Base-by-base conservation (phyloP, 2,329 filamentous ascomycete species). In the Penicillium sp. region DNA sequence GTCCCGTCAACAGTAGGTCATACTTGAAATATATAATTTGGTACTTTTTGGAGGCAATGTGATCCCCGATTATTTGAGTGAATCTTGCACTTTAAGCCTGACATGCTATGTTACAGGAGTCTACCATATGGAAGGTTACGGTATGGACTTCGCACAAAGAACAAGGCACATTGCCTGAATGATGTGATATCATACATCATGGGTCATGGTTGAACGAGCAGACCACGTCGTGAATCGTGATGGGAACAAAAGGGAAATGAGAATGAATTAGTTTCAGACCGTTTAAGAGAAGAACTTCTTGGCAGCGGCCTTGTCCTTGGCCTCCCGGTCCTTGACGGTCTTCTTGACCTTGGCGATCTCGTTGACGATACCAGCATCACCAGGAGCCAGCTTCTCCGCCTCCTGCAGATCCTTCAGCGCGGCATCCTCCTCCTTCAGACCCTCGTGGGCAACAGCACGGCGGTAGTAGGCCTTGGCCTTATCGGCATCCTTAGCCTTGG, bases 291-390 rank as follows among this genome's bases (percentile, higher is more conserved):
- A 97, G 78, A 95, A 94, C 80, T 96, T 97, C 80, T 89, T 90
- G 74, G 93, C 96, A 6, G 88, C 89, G 67, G 90, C 91, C 84
- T 93, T 95, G 81, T 97, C 91, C 85, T 93, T 96, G 73, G 89
- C 89, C 61, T 86, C 83, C 61, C 89, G 84, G 57, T 88, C 89
- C 12, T 86, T 82, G 27, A 89, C 84, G 68, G 83, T 86, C 79
- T 88, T 88, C 84, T 93, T 96, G 52, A 94, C 86, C n/a, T 82
- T 78, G 19, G 84, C 82, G 54, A 95, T 82, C 78, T 97, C 92
- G 68, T 86, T 89, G 60, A 81, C 76, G 63, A 97, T 86, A 47
- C 85, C 89, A 0, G 83, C 85, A 74, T 97, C 93, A 19, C 81
- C 82, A 1, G 93, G 93, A 1, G 83, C 86, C 53, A 96, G 80